Percentiles rank a stretch among this genome's conserved stretches.
Conservation (phyloP, 805 yeast species). For the Yarrowia phangngaensis region DNA sequence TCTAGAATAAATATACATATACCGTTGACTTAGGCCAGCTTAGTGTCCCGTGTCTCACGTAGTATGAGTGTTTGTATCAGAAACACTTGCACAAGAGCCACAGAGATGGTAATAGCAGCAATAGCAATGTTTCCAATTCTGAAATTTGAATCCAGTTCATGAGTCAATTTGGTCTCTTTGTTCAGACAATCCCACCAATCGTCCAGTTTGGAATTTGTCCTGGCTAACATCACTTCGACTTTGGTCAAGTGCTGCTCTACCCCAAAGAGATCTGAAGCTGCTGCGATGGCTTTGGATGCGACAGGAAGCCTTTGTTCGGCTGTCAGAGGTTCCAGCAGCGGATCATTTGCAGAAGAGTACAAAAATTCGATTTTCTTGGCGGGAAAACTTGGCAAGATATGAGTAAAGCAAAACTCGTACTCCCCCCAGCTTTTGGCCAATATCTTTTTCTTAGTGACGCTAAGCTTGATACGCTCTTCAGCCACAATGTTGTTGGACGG, state of each 20-base stretch:
- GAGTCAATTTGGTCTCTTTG: neutral
- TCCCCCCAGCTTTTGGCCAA: constrained; percentile 11
- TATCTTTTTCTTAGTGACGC: neutral
- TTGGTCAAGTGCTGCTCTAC: neutral
- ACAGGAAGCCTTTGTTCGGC: constrained; percentile 3
- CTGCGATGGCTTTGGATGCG: neutral
- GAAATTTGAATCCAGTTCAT: neutral
- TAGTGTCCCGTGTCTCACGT: constrained; percentile 1
- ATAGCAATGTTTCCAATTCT: neutral
- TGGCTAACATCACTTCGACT: constrained; percentile 10
- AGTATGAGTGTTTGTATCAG: neutral
- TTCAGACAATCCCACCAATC: constrained; percentile 5
- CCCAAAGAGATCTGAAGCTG: neutral
- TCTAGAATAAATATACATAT: constrained; percentile 15
- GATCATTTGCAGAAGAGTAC: neutral
- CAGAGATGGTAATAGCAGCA: neutral
- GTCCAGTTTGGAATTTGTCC: neutral
- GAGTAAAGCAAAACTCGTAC: constrained; percentile 17
- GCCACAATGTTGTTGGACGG: constrained; percentile 3
- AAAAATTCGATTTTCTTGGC: constrained; percentile 13
- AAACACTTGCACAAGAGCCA: neutral
- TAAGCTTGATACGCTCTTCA: neutral
- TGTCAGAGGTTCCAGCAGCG: constrained; percentile 12
- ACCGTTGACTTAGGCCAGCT: constrained; percentile 1
- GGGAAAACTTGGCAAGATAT: constrained; percentile 4